Evolutionary conservation across 495 filamentous ascomycete genomes (phyloP).

Genomic region (Podospora comata): DNA sequence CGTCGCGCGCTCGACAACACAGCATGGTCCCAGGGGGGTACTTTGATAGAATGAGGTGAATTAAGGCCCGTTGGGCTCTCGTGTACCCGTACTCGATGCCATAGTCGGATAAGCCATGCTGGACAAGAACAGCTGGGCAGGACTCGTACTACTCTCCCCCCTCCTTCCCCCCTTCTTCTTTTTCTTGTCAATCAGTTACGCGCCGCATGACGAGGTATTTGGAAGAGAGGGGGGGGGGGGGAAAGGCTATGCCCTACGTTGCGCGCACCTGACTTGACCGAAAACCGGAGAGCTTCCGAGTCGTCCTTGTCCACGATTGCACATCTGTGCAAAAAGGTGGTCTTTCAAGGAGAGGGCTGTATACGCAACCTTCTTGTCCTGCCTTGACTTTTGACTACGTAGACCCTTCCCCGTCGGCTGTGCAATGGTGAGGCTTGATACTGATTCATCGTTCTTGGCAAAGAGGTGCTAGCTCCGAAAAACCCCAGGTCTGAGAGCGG

Average conservation of each 20-base stretch:
- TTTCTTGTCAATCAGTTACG: background rate
- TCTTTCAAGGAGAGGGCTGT: background rate
- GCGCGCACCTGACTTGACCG: background rate
- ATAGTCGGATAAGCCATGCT: constrained; percentile 3
- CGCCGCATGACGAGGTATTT: background rate
- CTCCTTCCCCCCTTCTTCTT: background rate
- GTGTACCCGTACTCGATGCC: background rate
- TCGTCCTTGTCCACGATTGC: background rate
- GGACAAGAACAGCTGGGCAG: background rate
- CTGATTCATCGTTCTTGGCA: background rate
- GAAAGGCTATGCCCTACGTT: constrained; percentile 1
- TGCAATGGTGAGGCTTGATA: background rate
- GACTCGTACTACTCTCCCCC: background rate
- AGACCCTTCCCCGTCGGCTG: background rate
- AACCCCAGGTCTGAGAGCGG: background rate
- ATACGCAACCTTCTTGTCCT: background rate
- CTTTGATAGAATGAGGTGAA: background rate
- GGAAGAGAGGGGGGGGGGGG: background rate
- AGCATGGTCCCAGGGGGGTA: background rate
- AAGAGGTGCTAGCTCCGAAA: constrained; percentile 1
- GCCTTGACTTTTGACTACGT: constrained; percentile 5
- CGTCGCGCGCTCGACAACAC: background rate
- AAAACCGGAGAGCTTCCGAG: constrained; percentile 2
- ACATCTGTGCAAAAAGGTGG: background rate
- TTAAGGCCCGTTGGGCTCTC: background rate